Evolutionary conservation across 2,329 filamentous ascomycete genomes (phyloP).

Genomic region (Calonectria fujianensis): DNA sequence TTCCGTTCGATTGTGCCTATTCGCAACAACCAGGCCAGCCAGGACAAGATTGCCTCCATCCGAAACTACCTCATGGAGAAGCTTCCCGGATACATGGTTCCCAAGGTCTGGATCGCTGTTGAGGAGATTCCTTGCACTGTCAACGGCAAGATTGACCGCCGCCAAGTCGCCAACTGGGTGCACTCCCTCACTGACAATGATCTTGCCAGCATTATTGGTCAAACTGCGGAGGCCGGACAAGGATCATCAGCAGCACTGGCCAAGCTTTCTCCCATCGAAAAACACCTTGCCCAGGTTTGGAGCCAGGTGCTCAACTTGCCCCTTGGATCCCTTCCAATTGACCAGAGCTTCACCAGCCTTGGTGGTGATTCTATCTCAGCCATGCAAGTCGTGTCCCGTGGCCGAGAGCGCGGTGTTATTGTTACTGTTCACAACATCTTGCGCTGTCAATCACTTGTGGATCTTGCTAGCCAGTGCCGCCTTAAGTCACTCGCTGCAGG

Average conservation of each 20-base stretch:
- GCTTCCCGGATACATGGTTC: slow-evolving; percentile 40
- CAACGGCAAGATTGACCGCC: slow-evolving; percentile 33
- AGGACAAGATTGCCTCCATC: slow-evolving; percentile 38
- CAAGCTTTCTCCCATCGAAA: slow-evolving; percentile 33
- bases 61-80: slow-evolving; percentile 19
- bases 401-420: slow-evolving; percentile 24
- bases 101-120: slow-evolving; percentile 38
- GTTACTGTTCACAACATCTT: slow-evolving; percentile 37
- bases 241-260: background rate
- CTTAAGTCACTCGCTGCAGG: background rate
- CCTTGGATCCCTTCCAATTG: slow-evolving; percentile 59
- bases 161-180: slow-evolving; percentile 19
- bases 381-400: slow-evolving; percentile 52
- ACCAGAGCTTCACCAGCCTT: slow-evolving; percentile 69
- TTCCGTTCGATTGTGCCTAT: slow-evolving; percentile 9
- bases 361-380: slow-evolving; percentile 70
- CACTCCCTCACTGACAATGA: slow-evolving; percentile 6
- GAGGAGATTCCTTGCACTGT: slow-evolving; percentile 11
- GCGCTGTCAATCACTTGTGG: slow-evolving; percentile 30
- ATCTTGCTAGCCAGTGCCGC: slow-evolving; percentile 20
- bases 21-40: slow-evolving; percentile 23
- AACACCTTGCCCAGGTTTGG: slow-evolving; percentile 60
- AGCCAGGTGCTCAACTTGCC: slow-evolving; percentile 58
- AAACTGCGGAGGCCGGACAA: background rate
- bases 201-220: slow-evolving; percentile 14